Percentiles rank a stretch among this genome's conserved stretches.
Conservation (phyloP, 805 yeast species). For the Ogataea minuta region DNA sequence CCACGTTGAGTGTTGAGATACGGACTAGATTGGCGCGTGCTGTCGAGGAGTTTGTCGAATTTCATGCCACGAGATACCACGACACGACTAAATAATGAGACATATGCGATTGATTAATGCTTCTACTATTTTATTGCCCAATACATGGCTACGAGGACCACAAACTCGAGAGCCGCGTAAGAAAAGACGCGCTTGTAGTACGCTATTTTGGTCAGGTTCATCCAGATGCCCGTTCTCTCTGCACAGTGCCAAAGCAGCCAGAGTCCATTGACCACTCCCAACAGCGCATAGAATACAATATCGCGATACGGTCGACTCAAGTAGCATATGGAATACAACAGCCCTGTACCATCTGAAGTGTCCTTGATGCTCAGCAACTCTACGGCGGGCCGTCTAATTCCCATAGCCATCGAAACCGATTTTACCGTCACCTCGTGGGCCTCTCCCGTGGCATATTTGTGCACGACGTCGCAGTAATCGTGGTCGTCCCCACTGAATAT, state of each 20-base stretch:
- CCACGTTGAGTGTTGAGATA: slow-evolving; percentile 16
- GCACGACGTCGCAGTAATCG: slow-evolving; percentile 64
- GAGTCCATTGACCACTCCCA: slow-evolving; percentile 32
- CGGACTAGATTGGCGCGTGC: slow-evolving; percentile 10
- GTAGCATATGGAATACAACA: slow-evolving; percentile 43
- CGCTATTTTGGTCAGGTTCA: too few relatives aligned
- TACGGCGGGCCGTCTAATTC: slow-evolving; percentile 79
- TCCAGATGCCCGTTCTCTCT: slow-evolving; percentile 1
- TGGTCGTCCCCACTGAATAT: slow-evolving; percentile 95
- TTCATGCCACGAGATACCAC: slow-evolving; percentile 19
- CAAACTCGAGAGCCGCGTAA: slow-evolving; percentile 1
- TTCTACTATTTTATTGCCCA: slow-evolving; percentile 2
- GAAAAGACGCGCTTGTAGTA: not conserved
- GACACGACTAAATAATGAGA: slow-evolving; percentile 1
- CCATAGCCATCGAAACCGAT: slow-evolving; percentile 91
- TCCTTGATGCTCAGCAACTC: slow-evolving; percentile 66
- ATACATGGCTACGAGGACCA: slow-evolving; percentile 12
- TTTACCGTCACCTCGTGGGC: slow-evolving; percentile 76
- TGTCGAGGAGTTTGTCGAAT: slow-evolving; percentile 2
- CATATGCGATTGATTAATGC: not conserved
- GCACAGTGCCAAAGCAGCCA: slow-evolving; percentile 14
- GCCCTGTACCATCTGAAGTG: slow-evolving; percentile 29
- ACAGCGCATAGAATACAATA: slow-evolving; percentile 36
- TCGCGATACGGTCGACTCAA: slow-evolving; percentile 45
- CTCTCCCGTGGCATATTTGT: slow-evolving; percentile 11